Evolutionary conservation across 371 early-diverging fungal genomes (phyloP).

Genomic region (Rhizomucor miehei): DNA sequence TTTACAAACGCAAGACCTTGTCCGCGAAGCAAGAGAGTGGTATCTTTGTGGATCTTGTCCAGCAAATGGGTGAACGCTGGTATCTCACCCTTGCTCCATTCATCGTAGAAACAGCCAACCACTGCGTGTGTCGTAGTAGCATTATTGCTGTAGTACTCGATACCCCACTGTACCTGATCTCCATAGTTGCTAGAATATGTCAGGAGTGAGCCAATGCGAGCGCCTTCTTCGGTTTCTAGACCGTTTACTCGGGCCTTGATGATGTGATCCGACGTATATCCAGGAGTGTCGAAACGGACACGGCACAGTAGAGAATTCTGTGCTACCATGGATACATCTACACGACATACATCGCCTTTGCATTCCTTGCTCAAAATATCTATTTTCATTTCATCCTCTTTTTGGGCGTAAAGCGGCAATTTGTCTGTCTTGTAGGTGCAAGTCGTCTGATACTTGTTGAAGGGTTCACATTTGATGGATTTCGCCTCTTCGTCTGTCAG

Average conservation of each 20-base stretch:
- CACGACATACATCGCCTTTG: conserved; percentile 11
- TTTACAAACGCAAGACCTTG: conserved; percentile 28
- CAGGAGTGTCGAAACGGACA: conserved; percentile 19
- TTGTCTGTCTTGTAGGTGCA: conserved; percentile 30
- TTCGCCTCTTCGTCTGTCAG: conserved; percentile 23
- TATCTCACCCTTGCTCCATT: conserved; percentile 35
- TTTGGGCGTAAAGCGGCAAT: conserved; percentile 28
- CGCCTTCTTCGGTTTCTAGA: conserved; percentile 4
- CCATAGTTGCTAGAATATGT: conserved; percentile 39
- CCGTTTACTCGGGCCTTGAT: conserved; percentile 22
- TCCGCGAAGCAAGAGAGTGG: conserved; percentile 29
- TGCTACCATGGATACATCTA: conserved; percentile 17
- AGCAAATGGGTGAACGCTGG: conserved; percentile 29
- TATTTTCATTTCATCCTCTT: conserved; percentile 19
- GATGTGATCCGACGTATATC: not conserved
- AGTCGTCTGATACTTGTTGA: conserved; percentile 17
- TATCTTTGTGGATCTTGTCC: conserved; percentile 21
- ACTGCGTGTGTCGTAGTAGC: conserved; percentile 4
- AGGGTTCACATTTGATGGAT: conserved; percentile 16
- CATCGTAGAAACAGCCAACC: conserved; percentile 41
- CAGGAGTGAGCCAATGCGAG: conserved; percentile 16
- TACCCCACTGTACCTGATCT: conserved; percentile 25
- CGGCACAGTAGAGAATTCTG: conserved; percentile 44
- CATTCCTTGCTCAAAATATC: conserved; percentile 16
- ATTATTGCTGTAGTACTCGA: conserved; percentile 22